Base-by-base conservation (phyloP, 2,329 filamentous ascomycete genomes). In the Plenodomus lindquistii region DNA sequence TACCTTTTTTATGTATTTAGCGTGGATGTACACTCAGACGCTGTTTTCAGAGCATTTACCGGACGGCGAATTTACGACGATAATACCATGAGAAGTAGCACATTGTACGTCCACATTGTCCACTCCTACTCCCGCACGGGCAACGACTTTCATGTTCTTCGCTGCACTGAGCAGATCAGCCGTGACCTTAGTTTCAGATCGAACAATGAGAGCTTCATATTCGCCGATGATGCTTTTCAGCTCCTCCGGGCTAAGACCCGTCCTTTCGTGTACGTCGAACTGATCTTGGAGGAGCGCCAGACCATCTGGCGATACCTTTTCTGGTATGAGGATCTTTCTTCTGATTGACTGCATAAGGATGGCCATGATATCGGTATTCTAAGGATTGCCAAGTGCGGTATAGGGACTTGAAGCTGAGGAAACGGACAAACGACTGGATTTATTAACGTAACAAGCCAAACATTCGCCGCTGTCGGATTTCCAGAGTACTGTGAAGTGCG, bases 121-220 rank as follows among this genome's bases (percentile, higher is more conserved):
- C 19, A 93, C 88, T 24, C 63, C 89, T 1, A 93, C 89, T 11
- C 89, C 89, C 11, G 89, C 89, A 52, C 89, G 80, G 2, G 88
- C 89, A 18, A 94, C 88, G 8, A 93, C 89, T 57, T 87, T 86
- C 42, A 93, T 79, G 50, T 84, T 87, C 58, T 78, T 82, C 9
- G 83, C 88, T 1, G 85, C 85, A 11, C 77, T 73, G 11, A 93
- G 78, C 1, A 93, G 78, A 2, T 80, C 75, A 0, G 86, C 80
- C 0, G 86, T 92, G 50, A 93, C 88, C 65, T 91, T 88, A 1
- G 89, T 93, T 73, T 91, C 89, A 31, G 88, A 92, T 2, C 89
- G 85, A 35, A 93, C 85, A 51, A 93, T 88, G 42, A 93, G 79
- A 17, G 86, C 89, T 40, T 91, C 83, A 69, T 92, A 92, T 18